Conservation (phyloP, 768 basidiomycete species). For the Kwoniella sp. region DNA sequence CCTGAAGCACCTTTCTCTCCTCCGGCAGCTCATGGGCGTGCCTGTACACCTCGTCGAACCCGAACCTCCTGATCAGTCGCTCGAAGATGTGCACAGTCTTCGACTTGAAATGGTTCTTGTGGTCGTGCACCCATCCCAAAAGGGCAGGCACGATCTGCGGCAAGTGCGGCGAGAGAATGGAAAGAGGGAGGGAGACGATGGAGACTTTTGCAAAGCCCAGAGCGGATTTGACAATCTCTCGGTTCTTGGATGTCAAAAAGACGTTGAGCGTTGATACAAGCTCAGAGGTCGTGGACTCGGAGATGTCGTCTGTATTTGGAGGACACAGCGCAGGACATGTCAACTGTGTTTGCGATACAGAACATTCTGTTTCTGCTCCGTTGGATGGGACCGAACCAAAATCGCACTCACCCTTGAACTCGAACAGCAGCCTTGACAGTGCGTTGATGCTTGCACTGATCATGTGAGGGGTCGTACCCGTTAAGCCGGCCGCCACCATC, state of each 20-base stretch:
- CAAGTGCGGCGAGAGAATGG: slow-evolving; percentile 76
- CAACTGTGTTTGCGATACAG: too few relatives aligned
- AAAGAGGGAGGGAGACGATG: slow-evolving; percentile 76
- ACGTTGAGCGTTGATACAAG: slow-evolving; percentile 83
- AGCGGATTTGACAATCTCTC: slow-evolving; percentile 96
- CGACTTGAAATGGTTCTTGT: slow-evolving; percentile 97
- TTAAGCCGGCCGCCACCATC: slow-evolving; percentile 93
- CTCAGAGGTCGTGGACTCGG: slow-evolving; percentile 73
- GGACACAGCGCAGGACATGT: not conserved
- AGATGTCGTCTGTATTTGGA: slow-evolving; percentile 65
- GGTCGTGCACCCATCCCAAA: slow-evolving; percentile 90
- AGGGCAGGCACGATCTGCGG: slow-evolving; percentile 77
- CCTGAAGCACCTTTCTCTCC: slow-evolving; percentile 81
- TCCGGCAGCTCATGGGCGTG: slow-evolving; percentile 67
- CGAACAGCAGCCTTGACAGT: slow-evolving; percentile 88
- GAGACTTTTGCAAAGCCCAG: slow-evolving; percentile 93
- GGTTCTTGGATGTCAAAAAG: slow-evolving; percentile 84
- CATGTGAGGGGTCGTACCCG: slow-evolving; percentile 93
- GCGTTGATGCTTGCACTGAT: slow-evolving; percentile 96
- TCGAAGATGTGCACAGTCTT: slow-evolving; percentile 98
- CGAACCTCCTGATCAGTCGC: slow-evolving; percentile 87
- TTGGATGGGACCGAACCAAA: not conserved
- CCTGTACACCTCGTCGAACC: slow-evolving; percentile 72
- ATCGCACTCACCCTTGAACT: slow-evolving; percentile 76
- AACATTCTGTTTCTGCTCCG: not conserved